Base-by-base conservation (phyloP, 148 eudicot species). In the Persicaria tinctoria region DNA sequence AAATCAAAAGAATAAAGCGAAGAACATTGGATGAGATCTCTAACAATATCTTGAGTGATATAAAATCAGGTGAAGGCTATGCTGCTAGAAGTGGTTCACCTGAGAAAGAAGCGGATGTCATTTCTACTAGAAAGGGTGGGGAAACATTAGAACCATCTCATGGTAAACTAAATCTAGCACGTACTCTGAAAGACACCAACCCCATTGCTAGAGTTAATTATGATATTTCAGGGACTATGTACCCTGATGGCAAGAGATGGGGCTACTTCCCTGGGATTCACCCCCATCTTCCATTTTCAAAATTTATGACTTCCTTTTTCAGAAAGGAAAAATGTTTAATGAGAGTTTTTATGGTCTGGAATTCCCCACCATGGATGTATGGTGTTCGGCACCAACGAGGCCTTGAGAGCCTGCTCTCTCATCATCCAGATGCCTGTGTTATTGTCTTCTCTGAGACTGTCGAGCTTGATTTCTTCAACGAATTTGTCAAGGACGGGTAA, bases 281-380 rank as follows among this genome's bases (percentile, higher is more conserved):
- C 76, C 87, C 83, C 48, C 79, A 80, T 46, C 59, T 93, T 62
- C 88, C 97, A 1, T 93, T 91, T 81, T 85, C 87, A 14, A 88
- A 91, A 77, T 93, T 93, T 70, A 88, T 93, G 90, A 87, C 88
- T 77, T 78, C 84, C 20, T 93, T 89, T 76, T 91, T 93, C 73
- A 85, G 95, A 51, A 88, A 82, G 83, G 89, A 85, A 16, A 93
- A 86, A 83, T 93, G 98, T 79, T 81, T 81, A 41, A 76, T 85
- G 85, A 89, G 93, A 82, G 85, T 91, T 48, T 93, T 91, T 73
- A 89, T 93, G 98, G 95, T 91, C 13, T 93, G 98, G 98, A 93
- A 93, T 80, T 93, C 97, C 5, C 93, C 98, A 5, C 83, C 95
- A 49, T 93, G 98, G 98, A 83, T 79, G 86, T 91, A 84, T 79